Evolutionary conservation across 192 early-diverging fungal species (phyloP).

Genomic region (Backusella macrospora): DNA sequence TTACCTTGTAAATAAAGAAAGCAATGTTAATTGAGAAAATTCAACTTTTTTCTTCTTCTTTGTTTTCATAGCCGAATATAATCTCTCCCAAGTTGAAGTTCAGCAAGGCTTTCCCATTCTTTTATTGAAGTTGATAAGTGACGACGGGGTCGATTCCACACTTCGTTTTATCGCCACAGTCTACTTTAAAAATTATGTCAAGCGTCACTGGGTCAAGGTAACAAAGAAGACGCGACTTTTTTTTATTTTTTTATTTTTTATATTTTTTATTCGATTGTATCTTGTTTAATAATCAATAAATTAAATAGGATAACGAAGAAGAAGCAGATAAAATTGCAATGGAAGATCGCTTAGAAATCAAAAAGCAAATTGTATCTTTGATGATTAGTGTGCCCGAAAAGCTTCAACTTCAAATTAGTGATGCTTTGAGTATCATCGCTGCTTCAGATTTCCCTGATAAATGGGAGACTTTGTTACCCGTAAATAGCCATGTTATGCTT

Average conservation of each 20-base stretch:
- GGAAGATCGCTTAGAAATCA: conserved; percentile 80
- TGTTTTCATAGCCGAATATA: conserved; percentile 57
- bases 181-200: conserved; percentile 97
- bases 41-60: conserved; percentile 14
- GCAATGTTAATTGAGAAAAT: not conserved
- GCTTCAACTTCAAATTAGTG: conserved; percentile 88
- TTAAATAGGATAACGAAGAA: conserved; percentile 54
- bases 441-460: conserved; percentile 90
- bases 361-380: conserved; percentile 78
- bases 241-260: not conserved
- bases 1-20: not conserved
- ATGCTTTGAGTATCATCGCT: conserved; percentile 92
- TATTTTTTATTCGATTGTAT: not conserved
- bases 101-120: conserved; percentile 68
- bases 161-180: conserved; percentile 82
- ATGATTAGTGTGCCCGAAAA: conserved; percentile 82
- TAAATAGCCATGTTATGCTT: conserved; percentile 30
- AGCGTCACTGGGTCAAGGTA: conserved; percentile 76
- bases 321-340: conserved; percentile 55
- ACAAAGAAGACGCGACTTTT: conserved; percentile 10
- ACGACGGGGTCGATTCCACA: conserved; percentile 55
- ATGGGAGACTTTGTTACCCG: conserved; percentile 82
- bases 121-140: conserved; percentile 77
- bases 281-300: not conserved
- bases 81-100: conserved; percentile 55